Evolutionary conservation across 148 eudicot species (phyloP).

Genomic region (Silene latifolia): DNA sequence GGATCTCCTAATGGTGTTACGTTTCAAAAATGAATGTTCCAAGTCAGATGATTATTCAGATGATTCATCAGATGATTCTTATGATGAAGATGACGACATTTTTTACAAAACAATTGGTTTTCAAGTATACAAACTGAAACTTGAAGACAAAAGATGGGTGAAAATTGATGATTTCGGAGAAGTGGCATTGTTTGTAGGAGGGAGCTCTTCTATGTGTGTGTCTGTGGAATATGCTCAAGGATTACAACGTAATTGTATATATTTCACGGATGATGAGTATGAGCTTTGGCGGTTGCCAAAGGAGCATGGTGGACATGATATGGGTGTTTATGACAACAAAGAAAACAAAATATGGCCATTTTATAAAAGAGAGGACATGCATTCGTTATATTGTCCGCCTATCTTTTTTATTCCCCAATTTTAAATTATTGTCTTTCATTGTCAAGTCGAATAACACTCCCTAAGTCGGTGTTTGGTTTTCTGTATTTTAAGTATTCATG

Average conservation of each 20-base stretch:
- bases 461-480: too few relatives aligned
- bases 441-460: too few relatives aligned
- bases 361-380: not conserved
- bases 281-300: not conserved
- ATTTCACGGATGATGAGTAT: constrained; percentile 1
- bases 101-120: not conserved
- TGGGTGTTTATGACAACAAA: constrained; percentile 3
- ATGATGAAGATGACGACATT: too few relatives aligned
- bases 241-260: not conserved
- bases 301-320: not conserved
- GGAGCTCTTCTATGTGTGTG: not conserved
- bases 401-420: not conserved
- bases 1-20: not conserved
- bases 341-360: not conserved
- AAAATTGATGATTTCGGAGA: not conserved
- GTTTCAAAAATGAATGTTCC: not conserved
- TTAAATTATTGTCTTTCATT: not conserved
- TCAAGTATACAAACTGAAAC: not conserved
- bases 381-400: not conserved
- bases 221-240: not conserved
- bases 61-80: too few relatives aligned
- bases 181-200: not conserved
- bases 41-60: too few relatives aligned
- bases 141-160: not conserved
- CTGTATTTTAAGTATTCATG: too few relatives aligned